Percentiles rank a stretch among this genome's conserved stretches.
Conservation (phyloP, 257 asterid species). For the Solanum gracilifrons region DNA sequence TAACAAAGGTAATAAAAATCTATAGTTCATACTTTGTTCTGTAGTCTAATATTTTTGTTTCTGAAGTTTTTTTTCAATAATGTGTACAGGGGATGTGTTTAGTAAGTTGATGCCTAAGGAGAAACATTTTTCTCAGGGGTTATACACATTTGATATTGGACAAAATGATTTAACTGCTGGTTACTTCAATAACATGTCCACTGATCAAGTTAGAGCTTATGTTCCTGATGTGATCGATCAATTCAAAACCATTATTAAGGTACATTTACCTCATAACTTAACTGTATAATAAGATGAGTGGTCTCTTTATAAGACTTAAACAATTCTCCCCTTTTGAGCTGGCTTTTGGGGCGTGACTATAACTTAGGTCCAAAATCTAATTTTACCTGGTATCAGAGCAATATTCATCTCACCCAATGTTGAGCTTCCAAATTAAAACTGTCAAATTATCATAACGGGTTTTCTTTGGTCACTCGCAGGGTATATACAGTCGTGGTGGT, state of each 20-base stretch:
- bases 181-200: slow-evolving; percentile 62
- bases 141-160: slow-evolving; percentile 85
- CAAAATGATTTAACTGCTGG: slow-evolving; percentile 80
- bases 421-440: too few species aligned
- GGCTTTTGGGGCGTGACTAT: too few species aligned
- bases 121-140: slow-evolving; percentile 32
- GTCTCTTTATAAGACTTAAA: too few species aligned
- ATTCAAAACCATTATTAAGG: slow-evolving; percentile 56
- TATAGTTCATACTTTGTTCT: background rate
- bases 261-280: background rate
- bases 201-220: slow-evolving; percentile 55
- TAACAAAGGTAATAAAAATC: slow-evolving; percentile 17
- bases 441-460: too few species aligned
- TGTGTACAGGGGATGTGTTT: slow-evolving; percentile 36
- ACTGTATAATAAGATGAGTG: too few species aligned
- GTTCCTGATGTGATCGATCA: slow-evolving; percentile 68
- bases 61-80: background rate
- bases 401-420: too few species aligned
- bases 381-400: background rate
- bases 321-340: too few species aligned
- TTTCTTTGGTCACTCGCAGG: slow-evolving; percentile 10
- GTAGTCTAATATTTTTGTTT: background rate
- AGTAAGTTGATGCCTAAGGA: slow-evolving; percentile 38
- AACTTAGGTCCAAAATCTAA: too few species aligned
- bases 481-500: slow-evolving; percentile 48